A percentile compares a stretch with the other conserved stretches of the same genome.
These are phyloP conservation scores for Waltiozyma sp. DNA, from an alignment of 1,139 yeast species.

Conservation along the genomic window DNA sequence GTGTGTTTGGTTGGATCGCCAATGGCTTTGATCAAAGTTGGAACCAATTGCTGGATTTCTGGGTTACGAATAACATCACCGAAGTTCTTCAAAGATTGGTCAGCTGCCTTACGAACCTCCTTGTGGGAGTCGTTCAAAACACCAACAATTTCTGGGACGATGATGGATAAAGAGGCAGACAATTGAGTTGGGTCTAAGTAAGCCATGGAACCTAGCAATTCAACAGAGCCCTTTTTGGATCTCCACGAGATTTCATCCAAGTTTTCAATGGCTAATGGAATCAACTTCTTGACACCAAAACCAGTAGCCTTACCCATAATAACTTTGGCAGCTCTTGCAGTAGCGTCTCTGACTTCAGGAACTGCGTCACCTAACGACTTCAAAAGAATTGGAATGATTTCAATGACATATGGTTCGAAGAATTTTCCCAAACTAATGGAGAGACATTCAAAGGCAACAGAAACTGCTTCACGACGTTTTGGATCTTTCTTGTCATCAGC, in stretches of 20 bases:
- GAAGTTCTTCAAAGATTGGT: constrained; percentile 73
- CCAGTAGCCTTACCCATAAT: constrained; percentile 91
- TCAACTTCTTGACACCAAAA: constrained; percentile 81
- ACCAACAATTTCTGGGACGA: constrained; percentile 93
- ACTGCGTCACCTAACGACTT: constrained; percentile 75
- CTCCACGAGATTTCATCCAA: constrained; percentile 93
- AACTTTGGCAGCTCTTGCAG: constrained; percentile 75
- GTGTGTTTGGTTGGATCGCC: constrained; percentile 92
- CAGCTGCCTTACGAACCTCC: constrained; percentile 94
- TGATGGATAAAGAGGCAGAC: constrained; percentile 76
- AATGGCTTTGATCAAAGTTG: constrained; percentile 82
- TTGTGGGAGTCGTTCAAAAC: constrained; percentile 92
- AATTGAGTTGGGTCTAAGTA: constrained; percentile 91
- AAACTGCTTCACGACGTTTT: constrained; percentile 76
- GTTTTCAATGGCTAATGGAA: constrained; percentile 81
- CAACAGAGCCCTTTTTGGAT: constrained; percentile 94
- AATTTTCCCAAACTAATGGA: constrained; percentile 63
- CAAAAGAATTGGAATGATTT: constrained; percentile 71
- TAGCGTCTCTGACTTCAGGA: constrained; percentile 81
- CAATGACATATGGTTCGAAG: constrained; percentile 92
- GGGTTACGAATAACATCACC: constrained; percentile 98
- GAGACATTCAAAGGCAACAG: constrained; percentile 75
- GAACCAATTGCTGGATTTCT: constrained; percentile 85
- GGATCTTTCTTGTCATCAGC: constrained; percentile 78
- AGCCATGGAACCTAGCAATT: constrained; percentile 94